A percentile compares a stretch with the other conserved stretches of the same genome.
Evolutionary conservation across 208 protist genomes (phyloP).

Genomic region (Porcisia deanei): DNA sequence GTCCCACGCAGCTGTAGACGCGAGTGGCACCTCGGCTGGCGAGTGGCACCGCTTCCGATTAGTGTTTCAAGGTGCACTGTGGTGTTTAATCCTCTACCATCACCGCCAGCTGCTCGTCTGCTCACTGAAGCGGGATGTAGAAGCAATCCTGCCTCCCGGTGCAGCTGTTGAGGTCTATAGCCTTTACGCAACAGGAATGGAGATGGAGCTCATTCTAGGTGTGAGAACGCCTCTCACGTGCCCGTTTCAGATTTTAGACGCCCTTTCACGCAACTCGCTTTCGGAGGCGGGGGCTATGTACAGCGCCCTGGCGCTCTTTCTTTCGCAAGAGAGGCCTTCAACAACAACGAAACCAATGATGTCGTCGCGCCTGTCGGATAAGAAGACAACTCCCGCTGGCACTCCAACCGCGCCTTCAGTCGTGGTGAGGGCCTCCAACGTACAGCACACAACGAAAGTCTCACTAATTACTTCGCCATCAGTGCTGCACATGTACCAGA

Average conservation of each 20-base stretch:
- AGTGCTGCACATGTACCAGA: constrained; percentile 1
- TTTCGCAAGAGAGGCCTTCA: background rate
- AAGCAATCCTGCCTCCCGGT: background rate
- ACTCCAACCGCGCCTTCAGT: background rate
- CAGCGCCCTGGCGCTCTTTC: constrained; percentile 13
- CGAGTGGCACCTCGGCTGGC: background rate
- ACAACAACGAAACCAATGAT: background rate
- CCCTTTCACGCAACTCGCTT: constrained; percentile 6
- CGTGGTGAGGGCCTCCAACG: background rate
- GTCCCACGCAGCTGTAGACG: background rate
- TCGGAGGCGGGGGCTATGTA: constrained; percentile 22
- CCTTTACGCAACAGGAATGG: constrained; percentile 7
- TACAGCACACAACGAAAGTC: constrained; percentile 1
- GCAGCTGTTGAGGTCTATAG: constrained; percentile 10
- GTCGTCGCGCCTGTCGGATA: background rate
- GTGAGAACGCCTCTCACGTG: background rate
- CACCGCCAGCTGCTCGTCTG: constrained; percentile 14
- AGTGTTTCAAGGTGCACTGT: constrained; percentile 20
- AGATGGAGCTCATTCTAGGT: constrained; percentile 25
- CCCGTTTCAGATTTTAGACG: background rate
- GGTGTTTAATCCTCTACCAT: constrained; percentile 13
- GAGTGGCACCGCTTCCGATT: constrained; percentile 11
- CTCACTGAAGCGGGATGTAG: constrained; percentile 8
- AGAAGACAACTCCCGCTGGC: background rate
- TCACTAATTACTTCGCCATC: background rate